A percentile compares a stretch with the other conserved stretches of the same genome.
Evolutionary conservation across 305 asterid genomes (phyloP).

Genomic region (Fraxinus angustifolia): DNA sequence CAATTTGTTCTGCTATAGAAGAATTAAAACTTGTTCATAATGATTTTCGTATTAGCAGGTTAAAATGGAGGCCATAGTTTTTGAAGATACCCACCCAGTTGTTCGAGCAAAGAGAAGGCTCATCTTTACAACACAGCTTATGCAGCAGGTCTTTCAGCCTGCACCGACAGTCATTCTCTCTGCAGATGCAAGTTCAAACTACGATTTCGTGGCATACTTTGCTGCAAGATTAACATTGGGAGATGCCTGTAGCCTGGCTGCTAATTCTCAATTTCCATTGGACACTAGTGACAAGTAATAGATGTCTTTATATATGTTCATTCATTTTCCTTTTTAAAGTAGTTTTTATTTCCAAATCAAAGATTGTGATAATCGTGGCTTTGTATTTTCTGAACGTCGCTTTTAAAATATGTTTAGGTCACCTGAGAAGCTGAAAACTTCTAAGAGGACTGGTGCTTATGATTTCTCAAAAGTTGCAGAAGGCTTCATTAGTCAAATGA

Average conservation of each 20-base stretch:
- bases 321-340: background rate
- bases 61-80: conserved; percentile 35
- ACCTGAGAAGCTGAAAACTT: conserved; percentile 34
- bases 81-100: conserved; percentile 34
- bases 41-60: conserved; percentile 35
- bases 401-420: conserved; percentile 35
- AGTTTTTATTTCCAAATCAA: background rate
- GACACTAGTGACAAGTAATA: conserved; percentile 38
- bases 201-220: conserved; percentile 42
- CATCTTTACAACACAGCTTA: conserved; percentile 46
- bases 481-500: conserved; percentile 38
- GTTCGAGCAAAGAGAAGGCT: conserved; percentile 64
- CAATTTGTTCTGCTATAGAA: background rate
- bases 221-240: conserved; percentile 59
- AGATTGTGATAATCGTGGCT: background rate
- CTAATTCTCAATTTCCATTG: conserved; percentile 21
- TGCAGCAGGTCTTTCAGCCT: conserved; percentile 65
- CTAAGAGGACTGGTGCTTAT: conserved; percentile 26
- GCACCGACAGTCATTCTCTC: conserved; percentile 45
- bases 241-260: conserved; percentile 52
- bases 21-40: conserved; percentile 7
- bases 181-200: conserved; percentile 44
- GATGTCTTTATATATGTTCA: conserved; percentile 1
- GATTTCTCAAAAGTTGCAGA: conserved; percentile 39
- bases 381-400: conserved; percentile 1